Evolutionary conservation across 441 rosid genomes (phyloP).

Genomic region (Geranium incanum): DNA sequence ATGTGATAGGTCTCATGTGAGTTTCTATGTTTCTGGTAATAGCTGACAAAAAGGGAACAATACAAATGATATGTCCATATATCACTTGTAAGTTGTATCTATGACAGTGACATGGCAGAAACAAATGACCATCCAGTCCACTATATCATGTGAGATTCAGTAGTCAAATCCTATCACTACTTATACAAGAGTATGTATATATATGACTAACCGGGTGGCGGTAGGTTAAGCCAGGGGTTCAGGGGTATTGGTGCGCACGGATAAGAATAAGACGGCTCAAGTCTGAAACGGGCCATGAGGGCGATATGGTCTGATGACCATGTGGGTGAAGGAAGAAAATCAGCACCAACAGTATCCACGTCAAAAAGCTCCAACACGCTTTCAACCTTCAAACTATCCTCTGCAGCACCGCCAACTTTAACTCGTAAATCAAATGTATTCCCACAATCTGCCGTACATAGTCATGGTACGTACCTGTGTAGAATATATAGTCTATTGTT

Average conservation of each 20-base stretch:
- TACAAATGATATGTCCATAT: too few species aligned
- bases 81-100: too few species aligned
- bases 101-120: too few species aligned
- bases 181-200: too few species aligned
- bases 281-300: constrained; percentile 30
- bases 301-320: constrained; percentile 38
- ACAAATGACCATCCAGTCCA: too few species aligned
- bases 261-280: constrained; percentile 7
- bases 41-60: too few species aligned
- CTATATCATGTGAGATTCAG: too few species aligned
- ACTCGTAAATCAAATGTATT: not conserved
- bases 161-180: too few species aligned
- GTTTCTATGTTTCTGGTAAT: too few species aligned
- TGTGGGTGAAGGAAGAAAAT: constrained; percentile 27
- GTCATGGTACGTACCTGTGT: constrained; percentile 25
- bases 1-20: too few species aligned
- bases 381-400: constrained; percentile 27
- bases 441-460: not conserved
- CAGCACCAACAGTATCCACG: constrained; percentile 21
- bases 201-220: not conserved
- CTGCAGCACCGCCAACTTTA: constrained; percentile 14
- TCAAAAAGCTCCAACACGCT: constrained; percentile 32
- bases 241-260: not conserved
- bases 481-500: constrained; percentile 35
- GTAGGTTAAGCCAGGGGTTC: not conserved